Evolutionary conservation across 345 rosid species (phyloP).

Genomic region (Gossypium mustelinum): DNA sequence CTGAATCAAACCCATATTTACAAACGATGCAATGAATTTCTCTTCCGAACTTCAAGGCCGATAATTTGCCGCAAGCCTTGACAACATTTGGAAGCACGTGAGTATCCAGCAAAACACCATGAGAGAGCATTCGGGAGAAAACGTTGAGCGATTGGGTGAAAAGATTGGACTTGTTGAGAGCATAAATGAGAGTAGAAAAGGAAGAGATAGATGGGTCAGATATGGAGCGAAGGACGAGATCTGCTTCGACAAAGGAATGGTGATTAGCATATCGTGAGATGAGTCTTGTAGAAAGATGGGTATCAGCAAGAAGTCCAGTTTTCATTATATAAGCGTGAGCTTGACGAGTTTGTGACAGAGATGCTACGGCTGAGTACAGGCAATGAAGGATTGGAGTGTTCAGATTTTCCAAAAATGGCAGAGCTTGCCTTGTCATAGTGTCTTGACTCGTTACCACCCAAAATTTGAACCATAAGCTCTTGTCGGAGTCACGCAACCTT

Average conservation of each 20-base stretch:
- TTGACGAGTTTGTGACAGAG: background rate
- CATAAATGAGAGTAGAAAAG: conserved; percentile 43
- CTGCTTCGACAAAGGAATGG: conserved; percentile 36
- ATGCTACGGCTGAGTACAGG: conserved; percentile 2
- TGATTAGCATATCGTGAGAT: conserved; percentile 31
- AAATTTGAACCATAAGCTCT: background rate
- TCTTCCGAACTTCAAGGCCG: conserved; percentile 27
- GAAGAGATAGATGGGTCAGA: conserved; percentile 29
- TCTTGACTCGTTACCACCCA: background rate
- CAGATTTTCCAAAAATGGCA: conserved; percentile 9
- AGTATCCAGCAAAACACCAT: conserved; percentile 32
- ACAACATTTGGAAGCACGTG: conserved; percentile 40
- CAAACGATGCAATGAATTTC: conserved; percentile 29
- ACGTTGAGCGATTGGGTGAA: conserved; percentile 31
- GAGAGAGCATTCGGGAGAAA: conserved; percentile 40
- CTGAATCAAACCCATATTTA: conserved; percentile 31
- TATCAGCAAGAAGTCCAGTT: conserved; percentile 19
- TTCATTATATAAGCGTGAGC: conserved; percentile 1
- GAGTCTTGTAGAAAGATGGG: conserved; percentile 31
- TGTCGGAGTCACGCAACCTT: background rate
- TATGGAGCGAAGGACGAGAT: conserved; percentile 28
- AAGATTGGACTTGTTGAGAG: conserved; percentile 27
- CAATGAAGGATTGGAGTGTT: background rate
- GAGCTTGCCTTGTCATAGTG: conserved; percentile 7
- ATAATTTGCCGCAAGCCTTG: conserved; percentile 37